Base-by-base conservation (phyloP, 75 land plant species). In the Cryptomeria japonica region DNA sequence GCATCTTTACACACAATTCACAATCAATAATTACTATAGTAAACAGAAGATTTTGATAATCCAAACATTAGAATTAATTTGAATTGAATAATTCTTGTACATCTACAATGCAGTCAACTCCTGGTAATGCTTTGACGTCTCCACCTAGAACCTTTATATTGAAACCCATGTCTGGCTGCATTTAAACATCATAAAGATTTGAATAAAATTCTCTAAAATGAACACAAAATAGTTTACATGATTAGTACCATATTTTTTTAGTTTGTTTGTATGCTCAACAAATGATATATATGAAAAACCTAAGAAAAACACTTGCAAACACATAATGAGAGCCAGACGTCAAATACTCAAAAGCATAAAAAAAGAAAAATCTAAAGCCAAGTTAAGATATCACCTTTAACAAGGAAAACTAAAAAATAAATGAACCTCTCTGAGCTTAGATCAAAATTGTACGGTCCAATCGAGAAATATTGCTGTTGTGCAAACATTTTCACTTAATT, bases 91-190 rank as follows among this genome's bases (percentile, higher is more conserved):
- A 3, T 77, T 37, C 36, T 83, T 88, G 83, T 86, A 92, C 93
- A 85, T 92, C 90, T 55, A 92, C 90, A 89, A 90, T 88, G 79
- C 79, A 80, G 56, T 92, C 93, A 44, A 92, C 86, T 75, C 93
- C 93, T 12, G 91, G 93, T 38, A 92, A 79, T 44, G 91, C 86
- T 44, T 34, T 84, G 37, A 90, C 78, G 76, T 92, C 92, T 78
- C 92, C 93, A 25, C 89, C 93, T 38, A 91, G 86, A 77, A 92
- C 61, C 79, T 88, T 88, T 31, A 90, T 58, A 76, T 90, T 85
- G 76, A 92, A 92, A 15, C 88, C 90, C 80, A 92, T 78, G 31
- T 80, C 89, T 64, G 93, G 93, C 93, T 92, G 91, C 32, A 32
- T 42, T 44, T 31, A 9, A 87, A 77, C 87, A 78, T 80, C 42